Evolutionary conservation across 768 basidiomycete genomes (phyloP).

Genomic region (Hygrocybe punicea): DNA sequence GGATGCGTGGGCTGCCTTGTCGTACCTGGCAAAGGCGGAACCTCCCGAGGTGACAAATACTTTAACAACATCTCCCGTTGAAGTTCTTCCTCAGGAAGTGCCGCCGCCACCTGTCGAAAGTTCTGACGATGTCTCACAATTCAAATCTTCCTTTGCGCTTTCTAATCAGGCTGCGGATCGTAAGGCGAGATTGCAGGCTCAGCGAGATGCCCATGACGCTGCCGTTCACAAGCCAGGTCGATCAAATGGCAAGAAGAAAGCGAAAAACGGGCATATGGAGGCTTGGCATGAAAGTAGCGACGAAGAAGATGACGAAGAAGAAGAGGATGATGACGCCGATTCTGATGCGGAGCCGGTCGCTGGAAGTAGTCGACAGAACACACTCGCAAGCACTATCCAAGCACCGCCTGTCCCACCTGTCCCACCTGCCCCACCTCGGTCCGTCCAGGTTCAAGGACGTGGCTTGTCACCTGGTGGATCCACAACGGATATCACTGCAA

Average conservation of each 20-base stretch:
- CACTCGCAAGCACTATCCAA: constrained; percentile 20
- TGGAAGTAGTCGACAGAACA: constrained; percentile 14
- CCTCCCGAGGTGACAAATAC: neutral
- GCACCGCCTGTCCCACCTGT: constrained; percentile 3
- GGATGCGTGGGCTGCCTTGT: constrained; percentile 76
- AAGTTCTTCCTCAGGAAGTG: neutral
- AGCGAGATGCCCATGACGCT: constrained; percentile 77
- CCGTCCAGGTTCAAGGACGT: constrained; percentile 21
- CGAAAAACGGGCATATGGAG: constrained; percentile 53
- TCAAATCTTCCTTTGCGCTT: constrained; percentile 84
- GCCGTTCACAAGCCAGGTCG: constrained; percentile 74
- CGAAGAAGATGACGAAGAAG: constrained; percentile 84
- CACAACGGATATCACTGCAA: constrained; percentile 38
- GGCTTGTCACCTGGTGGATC: constrained; percentile 23
- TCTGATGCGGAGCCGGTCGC: constrained; percentile 49
- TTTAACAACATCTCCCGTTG: constrained; percentile 1
- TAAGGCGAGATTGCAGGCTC: constrained; percentile 78
- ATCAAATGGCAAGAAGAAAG: constrained; percentile 60
- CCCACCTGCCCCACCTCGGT: constrained; percentile 2
- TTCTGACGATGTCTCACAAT: constrained; percentile 36
- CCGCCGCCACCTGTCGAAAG: constrained; percentile 17
- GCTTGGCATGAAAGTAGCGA: constrained; percentile 73
- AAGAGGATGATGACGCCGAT: constrained; percentile 67
- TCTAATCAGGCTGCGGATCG: constrained; percentile 82
- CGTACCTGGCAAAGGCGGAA: constrained; percentile 57